phyloP scores from a whole-genome alignment of 2,329 filamentous ascomycete genomes.

The Didymella pinodella region DNA sequence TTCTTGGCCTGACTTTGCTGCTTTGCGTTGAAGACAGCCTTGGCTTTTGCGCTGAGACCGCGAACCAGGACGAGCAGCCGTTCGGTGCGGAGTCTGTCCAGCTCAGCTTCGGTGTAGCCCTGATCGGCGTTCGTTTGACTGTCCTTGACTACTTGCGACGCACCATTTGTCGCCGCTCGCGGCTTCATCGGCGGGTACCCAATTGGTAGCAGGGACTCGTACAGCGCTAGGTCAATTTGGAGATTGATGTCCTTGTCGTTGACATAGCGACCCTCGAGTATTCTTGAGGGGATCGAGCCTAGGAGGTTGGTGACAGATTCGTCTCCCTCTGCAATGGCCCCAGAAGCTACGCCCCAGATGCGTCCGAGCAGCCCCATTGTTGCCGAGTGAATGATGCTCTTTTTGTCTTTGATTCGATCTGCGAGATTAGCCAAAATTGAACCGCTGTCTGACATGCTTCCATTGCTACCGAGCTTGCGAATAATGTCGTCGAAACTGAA shows the following conservation, averaged over 20 bases:
- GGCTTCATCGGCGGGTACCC: constrained; percentile 77
- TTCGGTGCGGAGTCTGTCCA: constrained; percentile 81
- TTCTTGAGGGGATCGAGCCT: constrained; percentile 80
- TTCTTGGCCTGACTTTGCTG: constrained; percentile 79
- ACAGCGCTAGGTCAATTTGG: constrained; percentile 82
- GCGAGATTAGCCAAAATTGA: constrained; percentile 84
- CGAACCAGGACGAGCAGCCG: constrained; percentile 83
- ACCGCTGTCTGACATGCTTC: constrained; percentile 75
- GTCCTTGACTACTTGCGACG: constrained; percentile 68
- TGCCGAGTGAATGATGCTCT: constrained; percentile 79
- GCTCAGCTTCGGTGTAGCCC: constrained; percentile 61
- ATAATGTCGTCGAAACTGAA: constrained; percentile 85
- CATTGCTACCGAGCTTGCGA: constrained; percentile 78
- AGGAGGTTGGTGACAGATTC: constrained; percentile 78
- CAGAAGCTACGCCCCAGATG: constrained; percentile 92
- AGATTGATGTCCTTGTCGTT: constrained; percentile 88
- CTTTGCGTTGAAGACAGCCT: constrained; percentile 87
- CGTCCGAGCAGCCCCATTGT: constrained; percentile 85
- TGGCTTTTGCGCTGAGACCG: constrained; percentile 78
- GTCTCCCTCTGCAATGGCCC: constrained; percentile 84
- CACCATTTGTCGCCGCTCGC: constrained; percentile 58
- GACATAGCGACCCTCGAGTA: constrained; percentile 87
- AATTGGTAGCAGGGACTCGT: constrained; percentile 89
- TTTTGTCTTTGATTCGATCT: constrained; percentile 88
- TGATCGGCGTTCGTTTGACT: constrained; percentile 59